Base-by-base conservation (phyloP, 352 stramenopile species). In the Pythium monospermum region DNA sequence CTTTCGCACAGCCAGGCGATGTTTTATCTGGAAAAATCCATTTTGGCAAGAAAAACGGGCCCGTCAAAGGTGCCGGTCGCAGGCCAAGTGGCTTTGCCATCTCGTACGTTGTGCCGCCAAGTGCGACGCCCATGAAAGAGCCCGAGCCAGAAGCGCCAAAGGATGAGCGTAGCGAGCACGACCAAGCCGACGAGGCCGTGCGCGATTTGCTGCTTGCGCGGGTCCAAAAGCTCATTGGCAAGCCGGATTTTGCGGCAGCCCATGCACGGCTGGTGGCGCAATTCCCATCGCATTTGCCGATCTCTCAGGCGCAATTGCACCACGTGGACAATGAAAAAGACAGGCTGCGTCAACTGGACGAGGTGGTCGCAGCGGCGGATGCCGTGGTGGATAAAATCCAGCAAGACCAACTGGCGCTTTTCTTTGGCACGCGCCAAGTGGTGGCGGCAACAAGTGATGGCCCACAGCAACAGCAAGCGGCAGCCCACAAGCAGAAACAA, bases 1-100 rank as follows among this genome's bases (percentile, higher is more conserved):
- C 57, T 6, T 78, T 72, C 22, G 58, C 66, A 49, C 38, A 71
- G 2, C 51, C 80, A 3, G 83, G 83, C n/a, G 78, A 94, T 37
- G 22, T 84, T 39, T 57, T 94, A 26, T 67, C 57, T 12, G 83
- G 83, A 15, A 89, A 71, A 37, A 75, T 94, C 30, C 48, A 79
- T 57, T 94, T 84, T 38, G 83, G 78, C 21, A 81, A 87, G 60
- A 83, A 90, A 61, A 79, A 87, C 37, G 71, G 75, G 7, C 50
- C 46, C 25, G 64, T 87, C 47, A 76, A 81, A 39, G 80, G 83
- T 55, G 76, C 63, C 25, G 73, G 75, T 6, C 66, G 74, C 51
- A 75, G 73, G 46, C 80, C 83, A 0, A 64, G 68, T n/a, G 83
- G 83, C 27, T 91, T 90, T 43, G 56, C 73, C 16, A 72, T 94